Conservation (phyloP, 192 early-diverging fungal species). For the Entomortierella parvispora region DNA sequence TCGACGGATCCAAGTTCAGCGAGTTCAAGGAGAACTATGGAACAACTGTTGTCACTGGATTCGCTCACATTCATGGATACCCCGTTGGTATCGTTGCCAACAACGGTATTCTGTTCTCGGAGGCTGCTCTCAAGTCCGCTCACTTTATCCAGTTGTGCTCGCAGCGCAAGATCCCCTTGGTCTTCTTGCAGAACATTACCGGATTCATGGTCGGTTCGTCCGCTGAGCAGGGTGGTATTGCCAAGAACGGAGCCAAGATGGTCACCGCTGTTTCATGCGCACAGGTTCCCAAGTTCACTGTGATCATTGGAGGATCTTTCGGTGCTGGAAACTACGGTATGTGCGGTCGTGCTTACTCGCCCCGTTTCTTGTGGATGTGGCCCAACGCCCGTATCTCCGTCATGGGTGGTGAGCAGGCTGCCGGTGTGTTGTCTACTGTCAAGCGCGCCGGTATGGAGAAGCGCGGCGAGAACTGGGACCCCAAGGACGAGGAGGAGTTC, state of each 20-base stretch:
- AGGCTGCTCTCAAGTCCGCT: slow-evolving; percentile 93
- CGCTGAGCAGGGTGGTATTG: slow-evolving; percentile 96
- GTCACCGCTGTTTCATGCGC: slow-evolving; percentile 95
- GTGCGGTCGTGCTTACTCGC: slow-evolving; percentile 94
- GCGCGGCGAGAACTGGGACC: slow-evolving; percentile 79
- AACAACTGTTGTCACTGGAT: slow-evolving; percentile 89
- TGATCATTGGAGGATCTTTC: slow-evolving; percentile 80
- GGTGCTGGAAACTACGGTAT: slow-evolving; percentile 97
- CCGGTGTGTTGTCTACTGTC: slow-evolving; percentile 90
- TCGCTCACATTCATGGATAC: slow-evolving; percentile 89
- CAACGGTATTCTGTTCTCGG: slow-evolving; percentile 95
- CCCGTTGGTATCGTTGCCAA: slow-evolving; percentile 96
- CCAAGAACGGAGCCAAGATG: slow-evolving; percentile 97
- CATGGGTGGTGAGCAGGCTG: slow-evolving; percentile 98
- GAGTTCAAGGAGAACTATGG: slow-evolving; percentile 97
- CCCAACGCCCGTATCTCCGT: slow-evolving; percentile 94
- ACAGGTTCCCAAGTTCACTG: slow-evolving; percentile 93
- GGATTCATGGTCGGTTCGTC: slow-evolving; percentile 97
- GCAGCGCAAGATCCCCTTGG: slow-evolving; percentile 87
- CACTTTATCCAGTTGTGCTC: slow-evolving; percentile 95
- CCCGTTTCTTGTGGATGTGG: slow-evolving; percentile 97
- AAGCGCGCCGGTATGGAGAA: slow-evolving; percentile 83
- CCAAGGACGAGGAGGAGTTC: slow-evolving; percentile 82
- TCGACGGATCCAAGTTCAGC: slow-evolving; percentile 89
- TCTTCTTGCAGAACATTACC: slow-evolving; percentile 97